Base-by-base conservation (phyloP, 2,329 filamentous ascomycete genomes). In the Coniella lustricola region DNA sequence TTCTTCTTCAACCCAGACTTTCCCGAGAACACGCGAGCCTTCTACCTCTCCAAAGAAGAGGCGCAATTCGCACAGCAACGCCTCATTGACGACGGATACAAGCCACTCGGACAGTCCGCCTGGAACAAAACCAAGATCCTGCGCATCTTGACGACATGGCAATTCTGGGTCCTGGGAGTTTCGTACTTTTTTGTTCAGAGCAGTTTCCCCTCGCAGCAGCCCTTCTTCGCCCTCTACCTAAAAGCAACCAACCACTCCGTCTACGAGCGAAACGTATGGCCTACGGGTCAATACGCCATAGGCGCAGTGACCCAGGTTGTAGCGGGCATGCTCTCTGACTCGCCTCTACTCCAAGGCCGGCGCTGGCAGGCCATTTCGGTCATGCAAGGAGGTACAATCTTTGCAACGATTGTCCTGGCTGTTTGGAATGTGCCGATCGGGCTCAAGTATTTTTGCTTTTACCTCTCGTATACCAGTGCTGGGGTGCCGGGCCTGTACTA, bases 381-480 rank as follows among this genome's bases (percentile, higher is more conserved):
- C 17, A 50, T 55, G 47, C 49, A 55, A 33, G 52, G 52, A 12
- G 47, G 54, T 2, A 54, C 49, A 7, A 52, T 55, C 16, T 48
- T 55, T 34, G 36, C 46, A 2, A 50, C 43, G 14, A 44, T 51
- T 9, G 37, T 54, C 4, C 49, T 54, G 3, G 45, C 49, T 9
- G 20, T 54, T 3, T 54, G 51, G 51, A 22, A 46, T 5, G 49
- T 52, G 4, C 51, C 44, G 5, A 4, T 44, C 3, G 51, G 51
- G 7, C 25, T 51, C 2, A 51, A 48, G 20, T 69, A 52, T 14
- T 51, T 54, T 14, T 40, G 43, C n/a, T 51, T 50, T 14, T 54
- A 52, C 32, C 43, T 52, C 9, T 50, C 52, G 2, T 54, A 38
- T 18, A 52, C 49, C 18, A 41, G 47, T 12, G 52, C 52, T 7